A percentile compares a stretch with the other conserved stretches of the same genome.
phyloP scores from a whole-genome alignment of 495 filamentous ascomycete species.

The Bacidia gigantensis region DNA sequence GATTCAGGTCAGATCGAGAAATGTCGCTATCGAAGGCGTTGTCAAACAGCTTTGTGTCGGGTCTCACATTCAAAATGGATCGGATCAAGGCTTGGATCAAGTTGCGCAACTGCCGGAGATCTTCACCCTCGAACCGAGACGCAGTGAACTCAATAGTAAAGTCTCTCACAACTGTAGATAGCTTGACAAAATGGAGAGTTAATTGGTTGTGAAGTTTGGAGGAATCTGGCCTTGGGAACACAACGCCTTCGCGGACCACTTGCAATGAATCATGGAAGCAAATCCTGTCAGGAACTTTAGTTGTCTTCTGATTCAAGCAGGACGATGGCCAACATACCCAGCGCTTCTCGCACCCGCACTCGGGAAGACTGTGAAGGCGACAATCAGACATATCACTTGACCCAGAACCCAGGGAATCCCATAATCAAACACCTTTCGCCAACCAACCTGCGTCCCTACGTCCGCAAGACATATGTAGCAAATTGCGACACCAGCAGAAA shows the following conservation, averaged over 20 bases:
- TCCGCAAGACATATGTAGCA: slow-evolving; percentile 39
- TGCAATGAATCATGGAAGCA: slow-evolving; percentile 23
- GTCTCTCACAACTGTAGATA: slow-evolving; percentile 42
- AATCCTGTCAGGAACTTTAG: slow-evolving; percentile 9
- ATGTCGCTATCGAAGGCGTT: slow-evolving; percentile 15
- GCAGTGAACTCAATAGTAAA: slow-evolving; percentile 39
- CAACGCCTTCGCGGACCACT: slow-evolving; percentile 34
- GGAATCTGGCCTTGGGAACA: slow-evolving; percentile 27
- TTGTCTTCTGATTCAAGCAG: background rate
- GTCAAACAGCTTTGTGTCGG: slow-evolving; percentile 31
- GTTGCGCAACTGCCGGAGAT: slow-evolving; percentile 35
- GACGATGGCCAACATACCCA: slow-evolving; percentile 30
- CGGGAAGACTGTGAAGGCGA: slow-evolving; percentile 33
- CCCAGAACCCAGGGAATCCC: slow-evolving; percentile 44
- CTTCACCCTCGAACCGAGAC: slow-evolving; percentile 34
- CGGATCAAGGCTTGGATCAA: slow-evolving; percentile 39
- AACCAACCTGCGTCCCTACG: slow-evolving; percentile 27
- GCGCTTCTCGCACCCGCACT: slow-evolving; percentile 40
- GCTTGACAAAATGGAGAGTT: slow-evolving; percentile 35
- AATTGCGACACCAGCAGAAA: slow-evolving; percentile 41
- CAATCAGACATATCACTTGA: slow-evolving; percentile 34
- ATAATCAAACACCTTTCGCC: slow-evolving; percentile 36
- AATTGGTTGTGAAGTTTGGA: slow-evolving; percentile 26
- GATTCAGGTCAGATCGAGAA: slow-evolving; percentile 16
- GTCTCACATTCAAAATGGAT: slow-evolving; percentile 29